Conservation (phyloP, 139 green algal genomes). For the Limnomonas spitsbergensis region DNA sequence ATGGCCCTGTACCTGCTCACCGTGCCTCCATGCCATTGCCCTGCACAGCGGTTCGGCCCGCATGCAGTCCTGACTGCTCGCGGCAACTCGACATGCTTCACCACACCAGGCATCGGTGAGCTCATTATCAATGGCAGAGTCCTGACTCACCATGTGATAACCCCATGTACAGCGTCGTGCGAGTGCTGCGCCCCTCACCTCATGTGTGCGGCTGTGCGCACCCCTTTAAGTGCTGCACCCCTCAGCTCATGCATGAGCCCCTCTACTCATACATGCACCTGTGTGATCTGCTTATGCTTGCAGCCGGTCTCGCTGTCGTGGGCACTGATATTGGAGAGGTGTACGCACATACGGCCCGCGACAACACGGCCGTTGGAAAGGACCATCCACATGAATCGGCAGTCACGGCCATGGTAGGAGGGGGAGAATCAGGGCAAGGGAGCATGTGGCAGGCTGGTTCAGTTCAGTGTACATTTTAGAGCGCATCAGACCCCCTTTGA, state of each 20-base stretch:
- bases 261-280: too few species aligned
- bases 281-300: not conserved
- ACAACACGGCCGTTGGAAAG: slow-evolving; percentile 4
- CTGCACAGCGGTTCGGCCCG: slow-evolving; percentile 32
- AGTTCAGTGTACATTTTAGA: too few species aligned
- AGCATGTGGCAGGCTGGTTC: too few species aligned
- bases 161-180: too few species aligned
- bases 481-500: too few species aligned
- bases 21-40: not conserved
- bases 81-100: slow-evolving; percentile 26
- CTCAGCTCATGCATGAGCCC: too few species aligned
- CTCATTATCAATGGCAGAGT: not conserved
- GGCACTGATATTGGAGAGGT: slow-evolving; percentile 26
- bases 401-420: slow-evolving; percentile 22
- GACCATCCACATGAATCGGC: slow-evolving; percentile 24
- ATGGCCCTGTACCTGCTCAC: too few species aligned
- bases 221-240: too few species aligned
- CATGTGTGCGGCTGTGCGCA: too few species aligned
- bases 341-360: slow-evolving; percentile 19
- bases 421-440: too few species aligned
- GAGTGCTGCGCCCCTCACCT: too few species aligned
- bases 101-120: slow-evolving; percentile 34
- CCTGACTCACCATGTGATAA: too few species aligned
- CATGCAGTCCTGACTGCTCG: slow-evolving; percentile 36
- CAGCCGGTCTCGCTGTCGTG: slow-evolving; percentile 32